phyloP scores from a whole-genome alignment of 2,329 filamentous ascomycete genomes.

The Colletotrichum sp. region DNA sequence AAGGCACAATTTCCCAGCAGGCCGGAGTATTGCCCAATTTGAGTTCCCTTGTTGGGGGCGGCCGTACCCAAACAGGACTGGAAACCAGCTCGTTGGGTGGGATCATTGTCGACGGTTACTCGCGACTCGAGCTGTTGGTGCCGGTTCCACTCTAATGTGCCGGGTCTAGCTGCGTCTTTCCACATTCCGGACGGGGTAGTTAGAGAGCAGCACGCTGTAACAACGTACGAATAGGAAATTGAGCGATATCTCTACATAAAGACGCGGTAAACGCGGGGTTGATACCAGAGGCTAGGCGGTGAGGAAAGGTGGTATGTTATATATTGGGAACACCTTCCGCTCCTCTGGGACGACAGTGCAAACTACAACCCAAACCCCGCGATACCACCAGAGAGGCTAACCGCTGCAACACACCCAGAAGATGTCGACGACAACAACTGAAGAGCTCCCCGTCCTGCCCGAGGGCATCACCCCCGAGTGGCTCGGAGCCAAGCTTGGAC shows the following conservation, averaged over 20 bases:
- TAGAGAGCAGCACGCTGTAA: background rate
- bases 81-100: background rate
- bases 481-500: conserved; percentile 19
- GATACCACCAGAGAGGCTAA: background rate
- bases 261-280: background rate
- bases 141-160: background rate
- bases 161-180: background rate
- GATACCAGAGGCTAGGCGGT: background rate
- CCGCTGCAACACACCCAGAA: background rate
- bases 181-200: background rate
- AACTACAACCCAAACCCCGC: background rate
- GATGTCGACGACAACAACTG: background rate
- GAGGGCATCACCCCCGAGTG: conserved; percentile 25
- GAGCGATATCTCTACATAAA: background rate
- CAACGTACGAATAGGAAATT: background rate
- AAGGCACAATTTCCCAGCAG: background rate
- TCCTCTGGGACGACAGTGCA: background rate
- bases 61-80: background rate
- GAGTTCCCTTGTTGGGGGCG: background rate
- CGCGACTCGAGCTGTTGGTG: background rate
- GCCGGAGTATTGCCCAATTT: background rate
- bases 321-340: background rate
- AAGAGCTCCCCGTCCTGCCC: conserved; percentile 24
- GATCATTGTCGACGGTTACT: background rate
- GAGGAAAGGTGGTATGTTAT: background rate